Evolutionary conservation across 2,329 filamentous ascomycete genomes (phyloP).

Genomic region (Epicoccum sorghinum): DNA sequence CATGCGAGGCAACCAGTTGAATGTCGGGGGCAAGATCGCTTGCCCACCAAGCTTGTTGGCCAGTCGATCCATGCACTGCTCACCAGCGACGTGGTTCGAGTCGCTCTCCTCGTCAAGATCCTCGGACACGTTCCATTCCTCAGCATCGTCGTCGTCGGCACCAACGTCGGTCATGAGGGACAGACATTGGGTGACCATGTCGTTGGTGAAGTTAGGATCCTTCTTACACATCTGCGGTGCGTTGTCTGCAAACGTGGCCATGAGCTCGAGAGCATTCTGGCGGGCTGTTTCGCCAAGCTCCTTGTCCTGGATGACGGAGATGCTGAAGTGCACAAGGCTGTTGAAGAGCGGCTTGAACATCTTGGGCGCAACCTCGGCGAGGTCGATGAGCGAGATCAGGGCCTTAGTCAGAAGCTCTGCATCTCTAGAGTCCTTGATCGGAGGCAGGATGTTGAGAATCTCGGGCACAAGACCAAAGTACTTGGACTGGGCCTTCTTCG

Average conservation of each 20-base stretch:
- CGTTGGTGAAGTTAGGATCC: conserved; percentile 85
- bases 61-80: conserved; percentile 97
- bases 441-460: conserved; percentile 91
- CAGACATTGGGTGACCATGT: conserved; percentile 98
- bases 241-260: conserved; percentile 97
- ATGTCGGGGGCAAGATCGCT: conserved; percentile 89
- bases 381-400: conserved; percentile 87
- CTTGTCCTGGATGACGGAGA: conserved; percentile 94
- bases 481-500: conserved; percentile 85
- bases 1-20: conserved; percentile 97
- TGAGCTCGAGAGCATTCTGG: conserved; percentile 94
- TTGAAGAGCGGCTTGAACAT: conserved; percentile 98
- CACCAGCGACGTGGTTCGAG: conserved; percentile 94
- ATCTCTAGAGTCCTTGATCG: conserved; percentile 88
- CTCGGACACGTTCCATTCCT: conserved; percentile 91
- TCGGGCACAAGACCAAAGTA: conserved; percentile 88
- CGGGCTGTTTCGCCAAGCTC: conserved; percentile 87
- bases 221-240: conserved; percentile 94
- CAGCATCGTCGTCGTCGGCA: conserved; percentile 89
- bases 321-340: conserved; percentile 88
- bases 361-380: conserved; percentile 91
- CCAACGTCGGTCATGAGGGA: conserved; percentile 98
- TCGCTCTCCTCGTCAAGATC: conserved; percentile 98
- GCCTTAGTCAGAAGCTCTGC: conserved; percentile 91
- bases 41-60: conserved; percentile 97